These are phyloP conservation scores for Camellia granthamiana DNA, from an alignment of 148 eudicot species.

Conservation along the genomic window DNA sequence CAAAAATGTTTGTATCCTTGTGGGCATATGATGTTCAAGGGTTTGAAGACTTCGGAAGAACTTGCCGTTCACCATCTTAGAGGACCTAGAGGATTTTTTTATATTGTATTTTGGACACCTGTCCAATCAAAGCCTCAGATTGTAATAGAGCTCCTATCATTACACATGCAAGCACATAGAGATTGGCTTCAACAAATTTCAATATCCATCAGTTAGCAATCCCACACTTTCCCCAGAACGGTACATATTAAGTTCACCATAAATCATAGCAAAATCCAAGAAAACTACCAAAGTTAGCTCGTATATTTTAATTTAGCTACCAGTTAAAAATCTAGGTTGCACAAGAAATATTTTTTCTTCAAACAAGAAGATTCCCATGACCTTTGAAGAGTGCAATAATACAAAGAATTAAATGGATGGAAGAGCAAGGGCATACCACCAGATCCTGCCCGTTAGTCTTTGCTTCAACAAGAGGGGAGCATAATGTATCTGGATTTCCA, in stretches of 20 bases:
- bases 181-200: background rate
- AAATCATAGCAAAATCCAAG: background rate
- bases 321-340: background rate
- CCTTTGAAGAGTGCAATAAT: background rate
- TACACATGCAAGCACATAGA: background rate
- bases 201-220: background rate
- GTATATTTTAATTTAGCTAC: background rate
- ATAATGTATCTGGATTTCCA: conserved; percentile 87
- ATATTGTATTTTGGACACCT: background rate
- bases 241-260: background rate
- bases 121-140: background rate
- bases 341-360: background rate
- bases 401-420: conserved; percentile 1
- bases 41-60: background rate
- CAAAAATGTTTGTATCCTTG: background rate
- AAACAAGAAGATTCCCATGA: background rate
- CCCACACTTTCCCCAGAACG: background rate
- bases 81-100: background rate
- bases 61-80: background rate
- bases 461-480: conserved; percentile 77
- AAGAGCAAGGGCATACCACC: conserved; percentile 58
- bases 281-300: background rate
- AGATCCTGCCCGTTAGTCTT: conserved; percentile 69
- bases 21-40: background rate
- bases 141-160: background rate